Base-by-base conservation (phyloP, 192 early-diverging fungal species). In the Coemansia guatemalensis region DNA sequence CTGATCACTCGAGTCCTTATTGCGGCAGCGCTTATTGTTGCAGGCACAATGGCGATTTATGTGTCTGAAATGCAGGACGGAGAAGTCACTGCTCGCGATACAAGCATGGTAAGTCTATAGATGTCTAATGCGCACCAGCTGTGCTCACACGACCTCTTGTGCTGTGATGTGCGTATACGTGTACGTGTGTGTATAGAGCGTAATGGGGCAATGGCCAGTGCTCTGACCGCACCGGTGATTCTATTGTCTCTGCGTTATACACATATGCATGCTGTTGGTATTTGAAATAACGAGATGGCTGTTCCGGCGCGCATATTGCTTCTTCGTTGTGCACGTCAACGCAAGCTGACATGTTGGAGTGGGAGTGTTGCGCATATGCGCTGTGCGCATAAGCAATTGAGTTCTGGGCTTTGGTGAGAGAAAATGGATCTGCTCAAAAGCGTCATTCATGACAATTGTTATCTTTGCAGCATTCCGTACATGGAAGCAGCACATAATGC, bases 41-140 rank as follows among this genome's bases (percentile, higher is more conserved):
- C 82, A 0, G 94, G 93, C 29, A 98, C 96, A 5, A 82, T 97
- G 77, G 88, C 82, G 56, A 81, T 94, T 5, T 96, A 92, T 65
- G 74, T 87, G 5, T 81, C 82, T 18, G 92, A 94, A 67, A 84
- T 97, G 85, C 81, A 83, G 5, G 90, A 89, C 56, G 90, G 91
- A 29, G 68, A 69, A 6, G 84, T 88, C 33, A 88, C 87, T 6
- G 83, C 89, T 5, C 74, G 90, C 5, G 90, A 88, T 47, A 93
- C 93, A 1, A 98, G 94, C 24, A 96, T 97, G 93, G 93, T 94
- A 83, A 78, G 68, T 73, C 32, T 25, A 44, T 44, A 2, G 39
- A 44, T 44, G 14, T 44, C 14, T 44, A 44, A 17, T 44, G 9
- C 14, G 14, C 14, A 44, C 11, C 12, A 44, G 1, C 1, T 44